Conservation (phyloP, 495 filamentous ascomycete genomes). For the Xylaria scruposa region DNA sequence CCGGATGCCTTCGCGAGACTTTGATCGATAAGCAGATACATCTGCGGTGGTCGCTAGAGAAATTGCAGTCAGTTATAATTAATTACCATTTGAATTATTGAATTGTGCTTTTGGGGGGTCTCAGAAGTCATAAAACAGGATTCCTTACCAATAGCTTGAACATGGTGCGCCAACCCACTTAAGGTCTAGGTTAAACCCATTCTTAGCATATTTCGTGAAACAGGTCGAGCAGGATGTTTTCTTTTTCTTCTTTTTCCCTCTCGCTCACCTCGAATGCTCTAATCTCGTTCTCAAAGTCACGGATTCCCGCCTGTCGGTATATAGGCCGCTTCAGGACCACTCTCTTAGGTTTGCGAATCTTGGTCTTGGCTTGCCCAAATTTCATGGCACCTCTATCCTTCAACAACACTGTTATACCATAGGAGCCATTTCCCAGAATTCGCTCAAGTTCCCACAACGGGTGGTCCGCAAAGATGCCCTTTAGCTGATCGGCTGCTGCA, state of each 20-base stretch:
- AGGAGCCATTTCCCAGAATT: conserved; percentile 4
- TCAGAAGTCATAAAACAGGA: too few relatives aligned
- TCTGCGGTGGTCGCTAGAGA: neutral
- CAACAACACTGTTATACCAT: conserved; percentile 15
- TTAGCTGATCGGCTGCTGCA: neutral
- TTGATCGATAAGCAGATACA: neutral
- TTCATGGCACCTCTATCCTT: neutral
- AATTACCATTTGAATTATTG: too few relatives aligned
- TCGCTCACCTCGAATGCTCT: neutral
- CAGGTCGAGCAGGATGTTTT: neutral
- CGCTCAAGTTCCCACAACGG: conserved; percentile 21
- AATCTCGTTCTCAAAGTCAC: neutral
- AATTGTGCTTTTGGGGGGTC: too few relatives aligned
- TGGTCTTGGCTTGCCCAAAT: neutral
- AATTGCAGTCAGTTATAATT: too few relatives aligned
- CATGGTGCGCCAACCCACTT: neutral
- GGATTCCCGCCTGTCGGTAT: neutral
- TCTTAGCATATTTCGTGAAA: neutral
- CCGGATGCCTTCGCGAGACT: neutral
- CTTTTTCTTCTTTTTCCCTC: neutral
- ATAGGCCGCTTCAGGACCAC: conserved; percentile 10
- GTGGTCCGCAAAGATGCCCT: neutral
- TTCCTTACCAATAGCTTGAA: conserved; percentile 3
- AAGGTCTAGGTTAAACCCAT: neutral
- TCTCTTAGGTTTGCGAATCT: neutral